Percentiles rank a stretch among this genome's conserved stretches.
phyloP scores from a whole-genome alignment of 257 asterid genomes.

The Ophiorrhiza pumila region DNA sequence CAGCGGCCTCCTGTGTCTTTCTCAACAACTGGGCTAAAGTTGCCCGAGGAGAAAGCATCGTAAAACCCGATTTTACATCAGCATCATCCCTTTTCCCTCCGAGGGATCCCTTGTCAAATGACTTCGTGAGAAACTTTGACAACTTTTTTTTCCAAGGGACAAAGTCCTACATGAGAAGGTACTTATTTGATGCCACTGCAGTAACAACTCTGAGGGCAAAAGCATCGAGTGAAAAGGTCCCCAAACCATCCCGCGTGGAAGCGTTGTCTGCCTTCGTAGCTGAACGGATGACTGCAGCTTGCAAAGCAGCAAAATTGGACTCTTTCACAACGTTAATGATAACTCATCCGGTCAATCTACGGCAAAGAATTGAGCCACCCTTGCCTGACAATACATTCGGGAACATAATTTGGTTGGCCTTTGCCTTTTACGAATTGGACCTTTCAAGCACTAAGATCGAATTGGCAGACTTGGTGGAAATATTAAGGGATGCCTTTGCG shows the following conservation, averaged over 20 bases:
- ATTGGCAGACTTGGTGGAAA: slow-evolving; percentile 4
- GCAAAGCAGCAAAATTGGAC: background rate
- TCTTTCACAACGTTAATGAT: slow-evolving; percentile 16
- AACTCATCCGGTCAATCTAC: slow-evolving; percentile 27
- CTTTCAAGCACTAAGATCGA: background rate
- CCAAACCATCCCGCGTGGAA: slow-evolving; percentile 23
- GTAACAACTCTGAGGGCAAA: slow-evolving; percentile 3
- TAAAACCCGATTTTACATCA: slow-evolving; percentile 15
- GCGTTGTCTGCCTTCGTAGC: slow-evolving; percentile 24
- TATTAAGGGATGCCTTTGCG: slow-evolving; percentile 22
- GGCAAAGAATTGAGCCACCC: slow-evolving; percentile 16
- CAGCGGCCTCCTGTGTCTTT: slow-evolving; percentile 6
- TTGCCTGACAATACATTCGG: slow-evolving; percentile 19
- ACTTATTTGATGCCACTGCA: slow-evolving; percentile 12
- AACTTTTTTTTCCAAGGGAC: slow-evolving; percentile 24
- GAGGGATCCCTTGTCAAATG: slow-evolving; percentile 15
- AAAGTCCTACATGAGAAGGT: slow-evolving; percentile 25
- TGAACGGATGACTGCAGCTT: slow-evolving; percentile 10
- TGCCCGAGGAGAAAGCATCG: slow-evolving; percentile 5
- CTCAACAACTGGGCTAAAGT: slow-evolving; percentile 22
- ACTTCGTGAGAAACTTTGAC: slow-evolving; percentile 20
- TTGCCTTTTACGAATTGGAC: slow-evolving; percentile 11
- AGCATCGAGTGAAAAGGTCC: slow-evolving; percentile 13
- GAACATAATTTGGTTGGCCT: slow-evolving; percentile 23
- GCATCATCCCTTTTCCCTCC: slow-evolving; percentile 18